Evolutionary conservation across 1,284 basidiomycete species (phyloP), one percentile per base, ranked within the genome.

Genomic region (Leccinum pachyderme): DNA sequence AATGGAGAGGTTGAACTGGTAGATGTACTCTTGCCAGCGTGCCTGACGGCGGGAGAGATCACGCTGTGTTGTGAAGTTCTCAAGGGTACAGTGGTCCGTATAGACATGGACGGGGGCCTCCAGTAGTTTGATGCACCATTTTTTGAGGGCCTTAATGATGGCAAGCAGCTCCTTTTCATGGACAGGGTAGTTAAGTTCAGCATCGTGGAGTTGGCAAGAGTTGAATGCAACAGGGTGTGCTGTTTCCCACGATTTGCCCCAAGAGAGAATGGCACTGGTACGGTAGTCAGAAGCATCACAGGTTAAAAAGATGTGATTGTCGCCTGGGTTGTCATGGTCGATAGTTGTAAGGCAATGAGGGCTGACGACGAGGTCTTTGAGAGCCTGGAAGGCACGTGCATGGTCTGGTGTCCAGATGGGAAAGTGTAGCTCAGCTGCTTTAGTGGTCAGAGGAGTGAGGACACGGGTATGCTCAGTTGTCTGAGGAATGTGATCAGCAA

Each of bases 321-420:
- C 1, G 22, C 32, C 33, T 1, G 27, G 48, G 2, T 54, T 41
- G 33, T 71, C 53, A 43, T 77, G 73, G 51, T 75, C 59, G 25
- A 61, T 59, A 0, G 60, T 64, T 0, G 32, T 50, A 0, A 54
- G 43, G 15, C 53, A 54, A 0, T 7, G 1, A 0, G 32, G 43
- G 27, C 0, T 71, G 73, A 11, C 71, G 57, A 57, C 67, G 70
- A 78, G 55, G 0, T 11, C 0, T 50, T 80, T 79, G 39, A 81
- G 75, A 0, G 58, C 58, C 0, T 76, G 58, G 47, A 81, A 80
- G 0, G 75, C 75, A 0, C 0, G 0, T 11, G 63, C 28, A 70
- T 72, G 3, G 0, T 35, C 13, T 1, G 5, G 51, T 55, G 70
- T 71, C 0, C 79, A 69, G 0, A 47, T 18, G 0, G 73, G 75